Base-by-base conservation (phyloP, 805 yeast species). In the Candida piceae region DNA sequence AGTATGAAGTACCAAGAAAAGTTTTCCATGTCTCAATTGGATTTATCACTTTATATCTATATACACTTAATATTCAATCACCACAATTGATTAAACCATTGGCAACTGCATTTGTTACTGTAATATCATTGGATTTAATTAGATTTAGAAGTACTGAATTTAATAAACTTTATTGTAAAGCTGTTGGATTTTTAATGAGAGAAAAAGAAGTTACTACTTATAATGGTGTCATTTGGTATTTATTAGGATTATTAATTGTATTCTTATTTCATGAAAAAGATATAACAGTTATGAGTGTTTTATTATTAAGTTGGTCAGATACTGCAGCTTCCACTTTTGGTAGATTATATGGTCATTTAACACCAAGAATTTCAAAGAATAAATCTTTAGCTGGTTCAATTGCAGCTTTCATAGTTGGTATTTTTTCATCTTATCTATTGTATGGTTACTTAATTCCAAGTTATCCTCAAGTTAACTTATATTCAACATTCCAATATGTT, bases 251-350 rank as follows among this genome's bases (percentile, higher is more conserved):
- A 31, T 64, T 77, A 18, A 63, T 86, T 45, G 86, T 88, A 8
- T 84, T 88, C 52, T 44, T 70, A 1, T 59, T 78, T 16, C 81
- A 78, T 50, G 79, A 90, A 11, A 86, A 87, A 62, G 98, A 93
- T 53, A 79, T 93, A 33, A 69, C 81, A 1, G 66, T 89, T 19
- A 70, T 87, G 66, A 70, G 95, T 16, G 78, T 88, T 3, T 68
- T 88, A 46, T 66, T 90, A 34, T 72, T 93, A 44, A 84, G 96
- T 54, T 93, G 97, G 97, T 88, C 95, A 5, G 98, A 93, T 56
- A 87, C 97, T 8, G 90, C 97, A 2, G 98, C 98, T 2, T 86
- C 96, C 3, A 86, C 96, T 0, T 63, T 89, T 53, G 98, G 98
- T 27, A 72, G 98, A 47, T 74, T 74, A 38, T 90, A 65, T 58